Evolutionary conservation across 83 land plant genomes (phyloP).

Genomic region (Picea engelmannii): DNA sequence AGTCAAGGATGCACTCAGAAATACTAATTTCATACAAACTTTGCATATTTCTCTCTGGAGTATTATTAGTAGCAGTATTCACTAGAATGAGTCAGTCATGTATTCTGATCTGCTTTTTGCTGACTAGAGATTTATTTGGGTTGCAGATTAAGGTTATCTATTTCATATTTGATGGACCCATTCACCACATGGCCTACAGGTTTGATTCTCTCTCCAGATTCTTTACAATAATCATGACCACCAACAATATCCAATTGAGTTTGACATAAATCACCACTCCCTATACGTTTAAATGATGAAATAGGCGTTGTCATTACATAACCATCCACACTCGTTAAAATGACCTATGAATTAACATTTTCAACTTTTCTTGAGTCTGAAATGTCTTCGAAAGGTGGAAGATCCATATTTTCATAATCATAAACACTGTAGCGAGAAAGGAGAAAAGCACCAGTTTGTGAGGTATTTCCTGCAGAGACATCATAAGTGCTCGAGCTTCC

Average conservation of each 20-base stretch:
- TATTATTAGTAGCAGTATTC: neutral
- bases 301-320: slow-evolving; percentile 64
- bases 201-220: slow-evolving; percentile 10
- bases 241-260: slow-evolving; percentile 28
- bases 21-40: neutral
- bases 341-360: slow-evolving; percentile 43
- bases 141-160: no score
- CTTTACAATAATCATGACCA: no score
- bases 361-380: slow-evolving; percentile 29
- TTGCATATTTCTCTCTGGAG: slow-evolving; percentile 1
- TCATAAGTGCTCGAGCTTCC: neutral
- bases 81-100: neutral
- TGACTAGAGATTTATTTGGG: no score
- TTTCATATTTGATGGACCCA: neutral
- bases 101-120: neutral
- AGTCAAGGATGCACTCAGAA: neutral
- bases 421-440: slow-evolving; percentile 29
- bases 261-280: slow-evolving; percentile 9
- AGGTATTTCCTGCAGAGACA: no score
- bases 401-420: slow-evolving; percentile 24
- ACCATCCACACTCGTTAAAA: slow-evolving; percentile 67
- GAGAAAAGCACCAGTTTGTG: neutral
- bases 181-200: neutral
- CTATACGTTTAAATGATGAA: slow-evolving; percentile 33
- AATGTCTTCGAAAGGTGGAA: slow-evolving; percentile 24